phyloP scores from a whole-genome alignment of 495 filamentous ascomycete genomes.

The Talaromyces liani region DNA sequence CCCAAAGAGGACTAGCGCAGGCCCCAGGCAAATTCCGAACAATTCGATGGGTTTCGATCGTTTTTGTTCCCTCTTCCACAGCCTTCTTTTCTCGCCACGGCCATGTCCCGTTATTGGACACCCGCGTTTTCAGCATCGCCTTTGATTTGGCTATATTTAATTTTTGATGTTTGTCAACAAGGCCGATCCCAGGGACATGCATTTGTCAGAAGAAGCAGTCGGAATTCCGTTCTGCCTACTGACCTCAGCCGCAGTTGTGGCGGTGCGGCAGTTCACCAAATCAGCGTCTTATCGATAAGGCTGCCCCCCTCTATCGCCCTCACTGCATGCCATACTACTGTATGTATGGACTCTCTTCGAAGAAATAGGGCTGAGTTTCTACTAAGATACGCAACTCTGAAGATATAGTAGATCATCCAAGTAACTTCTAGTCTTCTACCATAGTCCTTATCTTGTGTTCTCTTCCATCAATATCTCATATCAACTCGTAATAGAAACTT shows the following conservation, averaged over 20 bases:
- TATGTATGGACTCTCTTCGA: no score
- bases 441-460: neutral
- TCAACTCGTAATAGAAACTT: neutral
- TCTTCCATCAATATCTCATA: neutral
- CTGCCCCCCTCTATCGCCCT: neutral
- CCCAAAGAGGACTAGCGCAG: constrained; percentile 6
- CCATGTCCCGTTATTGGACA: neutral
- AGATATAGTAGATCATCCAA: neutral
- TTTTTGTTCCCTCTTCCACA: constrained; percentile 7
- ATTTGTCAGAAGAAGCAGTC: neutral
- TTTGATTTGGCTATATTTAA: neutral
- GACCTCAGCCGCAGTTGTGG: neutral
- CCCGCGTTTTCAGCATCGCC: neutral
- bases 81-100: constrained; percentile 8
- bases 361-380: neutral
- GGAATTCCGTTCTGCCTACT: neutral
- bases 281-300: constrained; percentile 8
- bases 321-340: neutral
- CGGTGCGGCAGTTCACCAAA: neutral
- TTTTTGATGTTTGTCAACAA: neutral
- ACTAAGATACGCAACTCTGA: neutral
- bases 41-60: constrained; percentile 14
- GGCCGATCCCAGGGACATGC: neutral
- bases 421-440: neutral
- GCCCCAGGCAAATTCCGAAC: constrained; percentile 6